Evolutionary conservation across 257 asterid species (phyloP).

Genomic region (Lycium ferocissimum): DNA sequence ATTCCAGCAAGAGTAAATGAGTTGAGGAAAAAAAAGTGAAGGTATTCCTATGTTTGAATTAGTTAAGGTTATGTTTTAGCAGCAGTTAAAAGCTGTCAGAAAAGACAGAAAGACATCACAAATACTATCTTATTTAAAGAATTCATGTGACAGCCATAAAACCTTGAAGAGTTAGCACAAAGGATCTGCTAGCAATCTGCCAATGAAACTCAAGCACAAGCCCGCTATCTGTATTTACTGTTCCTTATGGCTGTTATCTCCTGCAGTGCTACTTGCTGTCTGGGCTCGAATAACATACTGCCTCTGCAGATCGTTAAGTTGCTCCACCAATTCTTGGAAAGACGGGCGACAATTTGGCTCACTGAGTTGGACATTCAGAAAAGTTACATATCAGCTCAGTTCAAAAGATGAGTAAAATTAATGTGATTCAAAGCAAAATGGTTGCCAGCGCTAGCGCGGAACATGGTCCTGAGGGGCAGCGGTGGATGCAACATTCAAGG

Average conservation of each 20-base stretch:
- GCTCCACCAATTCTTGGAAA: constrained; percentile 78
- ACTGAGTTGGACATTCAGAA: constrained; percentile 48
- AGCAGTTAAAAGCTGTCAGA: too few species aligned
- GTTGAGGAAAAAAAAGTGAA: constrained; percentile 35
- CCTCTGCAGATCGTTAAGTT: constrained; percentile 69
- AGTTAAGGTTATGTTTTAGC: too few species aligned
- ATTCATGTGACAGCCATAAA: not conserved
- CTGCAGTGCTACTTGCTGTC: constrained; percentile 48
- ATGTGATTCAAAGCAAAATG: constrained; percentile 17
- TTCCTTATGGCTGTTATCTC: constrained; percentile 48
- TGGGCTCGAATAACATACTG: constrained; percentile 58
- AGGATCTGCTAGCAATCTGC: not conserved
- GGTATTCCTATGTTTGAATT: too few species aligned
- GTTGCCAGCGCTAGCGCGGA: not conserved
- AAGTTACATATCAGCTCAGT: constrained; percentile 5
- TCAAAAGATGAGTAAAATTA: not conserved
- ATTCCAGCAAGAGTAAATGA: not conserved
- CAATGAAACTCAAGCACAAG: not conserved
- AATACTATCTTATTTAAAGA: too few species aligned
- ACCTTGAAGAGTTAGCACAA: constrained; percentile 2
- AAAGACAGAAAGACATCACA: too few species aligned
- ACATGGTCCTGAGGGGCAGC: too few species aligned
- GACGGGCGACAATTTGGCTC: constrained; percentile 79
- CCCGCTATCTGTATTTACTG: constrained; percentile 30
- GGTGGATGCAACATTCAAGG: too few species aligned